A percentile compares a stretch with the other conserved stretches of the same genome.
Evolutionary conservation across 1,139 yeast genomes (phyloP).

Genomic region (Suhomyces guaymorum): DNA sequence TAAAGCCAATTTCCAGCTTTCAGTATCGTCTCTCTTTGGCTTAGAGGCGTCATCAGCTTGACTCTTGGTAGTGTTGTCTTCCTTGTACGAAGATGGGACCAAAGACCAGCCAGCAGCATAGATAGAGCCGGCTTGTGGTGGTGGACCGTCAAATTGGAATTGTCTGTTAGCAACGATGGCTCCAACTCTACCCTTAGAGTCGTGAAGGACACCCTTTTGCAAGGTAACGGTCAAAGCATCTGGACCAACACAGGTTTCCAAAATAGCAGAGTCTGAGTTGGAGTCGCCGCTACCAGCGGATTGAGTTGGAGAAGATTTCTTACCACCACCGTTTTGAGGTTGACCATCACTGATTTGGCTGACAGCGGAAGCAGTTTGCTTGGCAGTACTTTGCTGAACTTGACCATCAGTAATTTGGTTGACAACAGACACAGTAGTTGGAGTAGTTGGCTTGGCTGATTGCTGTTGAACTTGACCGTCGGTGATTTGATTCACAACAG

Average conservation of each 20-base stretch:
- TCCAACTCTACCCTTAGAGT: conserved; percentile 39
- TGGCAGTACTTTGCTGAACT: conserved; percentile 33
- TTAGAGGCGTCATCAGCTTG: conserved; percentile 14
- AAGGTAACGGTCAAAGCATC: conserved; percentile 34
- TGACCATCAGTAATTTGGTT: conserved; percentile 36
- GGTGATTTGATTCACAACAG: conserved; percentile 27
- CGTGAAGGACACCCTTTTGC: conserved; percentile 34
- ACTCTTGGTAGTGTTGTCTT: conserved; percentile 14
- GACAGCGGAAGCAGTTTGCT: conserved; percentile 21
- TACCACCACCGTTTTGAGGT: conserved; percentile 32
- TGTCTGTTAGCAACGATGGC: conserved; percentile 48
- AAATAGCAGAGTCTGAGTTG: conserved; percentile 22
- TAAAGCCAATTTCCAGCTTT: conserved; percentile 35
- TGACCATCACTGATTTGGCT: conserved; percentile 49
- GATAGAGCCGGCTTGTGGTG: conserved; percentile 45
- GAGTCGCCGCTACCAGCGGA: conserved; percentile 40
- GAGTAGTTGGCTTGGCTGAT: conserved; percentile 31
- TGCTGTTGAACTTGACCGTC: conserved; percentile 34
- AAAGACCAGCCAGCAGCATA: conserved; percentile 42
- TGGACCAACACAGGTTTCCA: conserved; percentile 29
- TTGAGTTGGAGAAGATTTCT: conserved; percentile 26
- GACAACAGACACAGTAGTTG: conserved; percentile 32
- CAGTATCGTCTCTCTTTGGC: conserved; percentile 23
- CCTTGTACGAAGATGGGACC: conserved; percentile 25
- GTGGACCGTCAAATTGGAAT: conserved; percentile 49